Evolutionary conservation across 1,284 basidiomycete species (phyloP).

Genomic region (Irpex sp.): DNA sequence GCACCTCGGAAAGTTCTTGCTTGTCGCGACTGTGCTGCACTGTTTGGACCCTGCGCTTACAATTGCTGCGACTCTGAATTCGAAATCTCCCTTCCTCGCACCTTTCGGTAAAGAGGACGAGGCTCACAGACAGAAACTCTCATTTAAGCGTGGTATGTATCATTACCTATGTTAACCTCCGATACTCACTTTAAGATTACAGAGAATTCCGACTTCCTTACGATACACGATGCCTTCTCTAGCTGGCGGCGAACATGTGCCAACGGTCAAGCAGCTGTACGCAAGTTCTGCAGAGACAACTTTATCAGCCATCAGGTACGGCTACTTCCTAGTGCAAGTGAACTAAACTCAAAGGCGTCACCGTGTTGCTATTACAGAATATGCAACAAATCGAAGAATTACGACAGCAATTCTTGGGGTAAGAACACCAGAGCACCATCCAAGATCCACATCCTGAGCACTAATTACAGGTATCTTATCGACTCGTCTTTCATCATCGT

Average conservation of each 20-base stretch:
- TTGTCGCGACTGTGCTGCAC: slow-evolving; percentile 83
- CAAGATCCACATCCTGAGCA: slow-evolving; percentile 6
- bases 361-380: slow-evolving; percentile 47
- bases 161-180: background rate
- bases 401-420: slow-evolving; percentile 90
- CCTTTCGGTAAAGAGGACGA: slow-evolving; percentile 89
- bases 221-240: slow-evolving; percentile 87
- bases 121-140: slow-evolving; percentile 81
- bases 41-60: slow-evolving; percentile 96
- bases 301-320: slow-evolving; percentile 83
- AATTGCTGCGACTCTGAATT: slow-evolving; percentile 90
- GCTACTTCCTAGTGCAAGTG: no score
- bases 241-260: slow-evolving; percentile 83
- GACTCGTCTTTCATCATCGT: slow-evolving; percentile 86
- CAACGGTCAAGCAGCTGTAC: slow-evolving; percentile 47
- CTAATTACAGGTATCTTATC: slow-evolving; percentile 61
- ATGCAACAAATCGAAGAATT: slow-evolving; percentile 96
- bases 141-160: slow-evolving; percentile 72
- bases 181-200: slow-evolving; percentile 1
- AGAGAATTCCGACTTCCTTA: slow-evolving; percentile 97
- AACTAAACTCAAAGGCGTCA: no score
- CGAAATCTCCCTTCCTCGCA: slow-evolving; percentile 90
- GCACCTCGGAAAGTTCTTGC: slow-evolving; percentile 92
- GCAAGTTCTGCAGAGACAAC: slow-evolving; percentile 80
- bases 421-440: slow-evolving; percentile 14